Base-by-base conservation (phyloP, 2,329 filamentous ascomycete species). In the Aspergillus flavus region DNA sequence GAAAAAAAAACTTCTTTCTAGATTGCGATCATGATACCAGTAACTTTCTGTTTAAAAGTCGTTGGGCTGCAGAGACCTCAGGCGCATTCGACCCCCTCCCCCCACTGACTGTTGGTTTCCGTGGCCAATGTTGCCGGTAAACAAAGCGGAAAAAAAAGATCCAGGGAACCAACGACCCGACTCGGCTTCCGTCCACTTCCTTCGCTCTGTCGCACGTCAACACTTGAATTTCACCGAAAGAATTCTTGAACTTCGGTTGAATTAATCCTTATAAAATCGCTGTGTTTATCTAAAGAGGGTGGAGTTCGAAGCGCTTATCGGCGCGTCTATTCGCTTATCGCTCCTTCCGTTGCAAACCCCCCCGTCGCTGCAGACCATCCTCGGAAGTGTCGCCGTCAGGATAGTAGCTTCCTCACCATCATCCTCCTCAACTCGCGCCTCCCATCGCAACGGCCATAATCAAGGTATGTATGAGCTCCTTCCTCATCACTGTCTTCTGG, bases 261-360 rank as follows among this genome's bases (percentile, higher is more conserved):
- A 52, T 21, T 34, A n/a, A 52, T 6, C 11, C 4, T 9, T 52
- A 5, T 5, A 21, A 41, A 52, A 52, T 52, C 34, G 3, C n/a
- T 32, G 12, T n/a, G 6, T 21, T 26, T 21, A n/a, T 26, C 39
- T 30, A 14, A 56, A 56, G 26, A 23, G 34, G 55, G 58, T 39
- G 58, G 48, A 59, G 58, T 61, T 43, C 28, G n/a, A 45, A 62
- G 61, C 63, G 66, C 64, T 69, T 69, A 69, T 69, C 67, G 67
- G 62, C 64, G 62, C 65, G 67, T 61, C 59, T 67, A 60, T 61
- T 65, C 65, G 65, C 66, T 69, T 69, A 69, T 69, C 68, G 26
- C 54, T 53, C 36, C 46, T 39, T 56, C 56, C 21, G 45, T 48
- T 48, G 45, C 45, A 19, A 7, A 16, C 52, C 34, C 60, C 19